Base-by-base conservation (phyloP, 768 basidiomycete genomes). In the Tubosaeta sp. region DNA sequence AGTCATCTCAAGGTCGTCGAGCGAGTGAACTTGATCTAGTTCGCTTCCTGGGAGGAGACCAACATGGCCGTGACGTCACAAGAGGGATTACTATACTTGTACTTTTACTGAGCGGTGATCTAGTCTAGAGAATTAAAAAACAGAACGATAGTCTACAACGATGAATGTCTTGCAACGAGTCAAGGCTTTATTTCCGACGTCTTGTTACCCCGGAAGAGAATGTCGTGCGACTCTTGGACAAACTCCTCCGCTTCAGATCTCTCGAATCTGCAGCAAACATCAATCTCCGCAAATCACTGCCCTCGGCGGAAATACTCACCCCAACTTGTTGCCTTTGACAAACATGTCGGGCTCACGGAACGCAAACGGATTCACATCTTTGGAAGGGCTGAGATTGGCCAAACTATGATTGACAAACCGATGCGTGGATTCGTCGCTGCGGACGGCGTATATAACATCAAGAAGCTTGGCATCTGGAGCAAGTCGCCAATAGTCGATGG, bases 391-490 rank as follows among this genome's bases (percentile, higher is more conserved):
- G 46, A 99, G 76, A 71, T 93, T 94, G 4, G 94, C 95, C 33
- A 98, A 75, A 52, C 88, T 91, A 73, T 98, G 95, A 70, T 98
- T 98, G 57, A 95, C 92, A 63, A 97, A 97, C 46, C 92, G 79
- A 63, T 98, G 95, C 1, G 89, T 93, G 1, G 88, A 81, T 67
- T 97, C 95, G 68, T 97, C 95, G 14, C 90, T 91, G 60, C 95
- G 81, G 32, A 97, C 90, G 32, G 92, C 93, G 63, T 91, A 91
- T 45, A 97, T 78, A 43, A 95, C 86, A 61, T 97, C 95, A 17
- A 91, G 74, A 53, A 98, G 72, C 60, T 81, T 93, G 0, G 92
- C 88, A 59, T 87, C 67, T 3, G 80, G 71, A 3, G 68, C 64
- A 31, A 95, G 76, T 22, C 93, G 82, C 92, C 95, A 98, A 71